A percentile compares a stretch with the other conserved stretches of the same genome.
These are phyloP conservation scores for Lactifluus subvellereus DNA, from an alignment of 768 basidiomycete species.

Conservation along the genomic window DNA sequence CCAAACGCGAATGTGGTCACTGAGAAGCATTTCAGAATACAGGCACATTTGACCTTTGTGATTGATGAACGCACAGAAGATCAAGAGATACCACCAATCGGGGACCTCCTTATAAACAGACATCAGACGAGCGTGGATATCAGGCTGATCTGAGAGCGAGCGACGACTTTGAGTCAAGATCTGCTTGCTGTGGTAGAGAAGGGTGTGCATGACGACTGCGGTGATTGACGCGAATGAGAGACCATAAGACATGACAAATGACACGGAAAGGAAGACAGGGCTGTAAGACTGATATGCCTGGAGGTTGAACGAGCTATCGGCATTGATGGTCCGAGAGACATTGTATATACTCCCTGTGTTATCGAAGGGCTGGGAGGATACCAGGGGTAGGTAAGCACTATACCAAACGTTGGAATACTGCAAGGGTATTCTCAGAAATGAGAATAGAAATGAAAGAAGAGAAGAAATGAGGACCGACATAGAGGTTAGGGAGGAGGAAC, in stretches of 20 bases:
- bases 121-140: too few species aligned
- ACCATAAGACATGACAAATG: slow-evolving; percentile 74
- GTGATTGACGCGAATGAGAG: slow-evolving; percentile 37
- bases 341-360: slow-evolving; percentile 56
- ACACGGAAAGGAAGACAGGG: slow-evolving; percentile 56
- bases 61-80: too few species aligned
- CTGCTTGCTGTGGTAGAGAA: too few species aligned
- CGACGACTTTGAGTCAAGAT: too few species aligned
- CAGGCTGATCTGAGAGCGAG: too few species aligned
- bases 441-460: background rate
- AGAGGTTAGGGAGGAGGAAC: slow-evolving; percentile 53
- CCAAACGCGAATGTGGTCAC: slow-evolving; percentile 64
- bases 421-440: background rate
- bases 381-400: slow-evolving; percentile 36
- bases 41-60: too few species aligned
- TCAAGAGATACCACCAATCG: too few species aligned
- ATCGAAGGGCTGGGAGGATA: slow-evolving; percentile 59
- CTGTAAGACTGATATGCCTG: slow-evolving; percentile 51
- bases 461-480: slow-evolving; percentile 28
- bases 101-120: too few species aligned
- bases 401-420: slow-evolving; percentile 9
- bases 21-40: slow-evolving; percentile 15
- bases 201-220: too few species aligned
- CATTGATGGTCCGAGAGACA: slow-evolving; percentile 48
- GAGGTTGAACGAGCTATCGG: slow-evolving; percentile 50